Base-by-base conservation (phyloP, 1,284 basidiomycete species). In the Cutaneotrichosporon dermatis region DNA sequence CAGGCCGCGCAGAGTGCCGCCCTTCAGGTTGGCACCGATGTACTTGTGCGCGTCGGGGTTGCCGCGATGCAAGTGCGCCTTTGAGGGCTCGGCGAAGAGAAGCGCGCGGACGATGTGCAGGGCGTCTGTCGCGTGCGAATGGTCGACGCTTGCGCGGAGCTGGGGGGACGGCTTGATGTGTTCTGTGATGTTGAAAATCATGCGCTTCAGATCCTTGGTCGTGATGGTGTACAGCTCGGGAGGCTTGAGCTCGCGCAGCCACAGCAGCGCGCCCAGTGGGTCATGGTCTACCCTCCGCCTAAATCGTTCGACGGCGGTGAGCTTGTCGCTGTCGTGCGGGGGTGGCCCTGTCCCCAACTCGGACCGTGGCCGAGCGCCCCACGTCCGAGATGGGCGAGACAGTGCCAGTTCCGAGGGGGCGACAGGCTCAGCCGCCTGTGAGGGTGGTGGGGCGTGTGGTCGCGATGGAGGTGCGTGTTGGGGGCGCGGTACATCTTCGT, bases 271-370 rank as follows among this genome's bases (percentile, higher is more conserved):
- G n/a, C 39, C 53, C 6, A 58, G 6, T 3, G 63, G 37, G 13
- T 59, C 54, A n/a, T 45, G n/a, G 37, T 46, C 39, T 37, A 62
- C 36, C 15, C 41, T 39, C 5, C 63, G 44, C 12, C 58, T 42
- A 36, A 65, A 60, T 5, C 56, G 43, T 45, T 65, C 63, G 16
- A 46, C 63, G 4, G 53, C 40, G 9, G 55, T 57, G 33, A 64
- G 49, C 5, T 25, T 25, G 43, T 55, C 49, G 35, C 43, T 51
- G 42, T 54, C 50, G 39, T 40, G 37, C 7, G 50, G 49, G 12
- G 36, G 53, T 35, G 34, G 43, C 16, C 16, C 10, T 8, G 10
- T 33, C 10, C 46, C 46, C 4, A n/a, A 25, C 4, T 6, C 46
- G 11, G 34, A 33, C 33, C 46, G 34, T 12, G 45, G 25, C 16